A percentile compares a stretch with the other conserved stretches of the same genome.
Evolutionary conservation across 345 rosid species (phyloP).

Genomic region (Brassica incana): DNA sequence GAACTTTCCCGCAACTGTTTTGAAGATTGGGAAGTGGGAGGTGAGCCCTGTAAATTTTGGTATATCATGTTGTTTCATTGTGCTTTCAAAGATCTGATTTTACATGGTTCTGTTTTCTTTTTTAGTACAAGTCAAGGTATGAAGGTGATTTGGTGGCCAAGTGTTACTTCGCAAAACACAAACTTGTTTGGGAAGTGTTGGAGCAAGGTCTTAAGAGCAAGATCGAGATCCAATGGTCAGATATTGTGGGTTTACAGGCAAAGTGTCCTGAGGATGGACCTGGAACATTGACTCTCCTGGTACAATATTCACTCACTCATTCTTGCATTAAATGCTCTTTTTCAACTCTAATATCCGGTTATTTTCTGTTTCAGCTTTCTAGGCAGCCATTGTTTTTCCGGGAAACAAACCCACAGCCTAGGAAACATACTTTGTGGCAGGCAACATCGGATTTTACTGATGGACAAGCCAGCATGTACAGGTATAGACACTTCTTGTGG

Average conservation of each 20-base stretch:
- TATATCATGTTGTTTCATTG: too few species aligned
- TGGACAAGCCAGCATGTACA: slow-evolving; percentile 88
- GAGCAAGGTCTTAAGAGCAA: slow-evolving; percentile 98
- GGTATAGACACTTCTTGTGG: slow-evolving; percentile 44
- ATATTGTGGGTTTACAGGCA: slow-evolving; percentile 87
- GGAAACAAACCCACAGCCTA: slow-evolving; percentile 97
- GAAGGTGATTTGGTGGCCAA: slow-evolving; percentile 99
- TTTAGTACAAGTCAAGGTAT: slow-evolving; percentile 82
- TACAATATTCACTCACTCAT: slow-evolving; percentile 37
- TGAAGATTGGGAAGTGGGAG: slow-evolving; percentile 94
- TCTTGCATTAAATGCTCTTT: not conserved
- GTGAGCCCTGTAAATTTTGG: slow-evolving; percentile 36
- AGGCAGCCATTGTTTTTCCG: slow-evolving; percentile 96
- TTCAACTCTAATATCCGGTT: slow-evolving; percentile 7
- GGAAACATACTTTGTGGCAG: slow-evolving; percentile 99
- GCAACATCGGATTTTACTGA: slow-evolving; percentile 96
- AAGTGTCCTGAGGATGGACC: slow-evolving; percentile 81
- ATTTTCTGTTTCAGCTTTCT: slow-evolving; percentile 61
- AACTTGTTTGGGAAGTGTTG: slow-evolving; percentile 98
- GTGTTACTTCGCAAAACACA: slow-evolving; percentile 98
- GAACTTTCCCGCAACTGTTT: slow-evolving; percentile 81
- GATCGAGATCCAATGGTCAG: slow-evolving; percentile 99
- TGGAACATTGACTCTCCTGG: slow-evolving; percentile 88
- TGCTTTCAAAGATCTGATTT: not conserved
- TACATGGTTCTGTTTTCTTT: slow-evolving; percentile 9